Percentiles rank a stretch among this genome's conserved stretches.
phyloP scores from a whole-genome alignment of 2,329 filamentous ascomycete species.

The Ophiostoma populinum region DNA sequence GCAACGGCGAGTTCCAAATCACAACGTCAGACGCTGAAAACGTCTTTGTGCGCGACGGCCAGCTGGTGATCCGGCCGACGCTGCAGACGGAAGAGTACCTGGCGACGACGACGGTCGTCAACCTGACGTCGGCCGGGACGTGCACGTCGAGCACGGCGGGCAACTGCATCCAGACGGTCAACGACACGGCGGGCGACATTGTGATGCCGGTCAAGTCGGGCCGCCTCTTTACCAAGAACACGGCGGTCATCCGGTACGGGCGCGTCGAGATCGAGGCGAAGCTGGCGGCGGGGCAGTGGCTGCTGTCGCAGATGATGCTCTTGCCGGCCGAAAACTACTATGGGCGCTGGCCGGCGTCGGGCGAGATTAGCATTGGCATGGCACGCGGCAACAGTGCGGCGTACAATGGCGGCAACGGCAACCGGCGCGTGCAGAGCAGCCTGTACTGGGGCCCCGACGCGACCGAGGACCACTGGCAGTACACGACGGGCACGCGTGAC shows the following conservation, averaged over 20 bases:
- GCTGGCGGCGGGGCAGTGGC: slow-evolving; percentile 11
- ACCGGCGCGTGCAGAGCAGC: slow-evolving; percentile 5
- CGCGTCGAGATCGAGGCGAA: slow-evolving; percentile 9
- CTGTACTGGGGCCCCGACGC: slow-evolving; percentile 9
- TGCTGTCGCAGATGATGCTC: slow-evolving; percentile 9
- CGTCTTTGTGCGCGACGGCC: slow-evolving; percentile 8
- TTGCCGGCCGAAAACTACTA: slow-evolving; percentile 8
- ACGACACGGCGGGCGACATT: slow-evolving; percentile 6
- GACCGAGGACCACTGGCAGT: slow-evolving; percentile 7
- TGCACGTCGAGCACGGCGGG: slow-evolving; percentile 2
- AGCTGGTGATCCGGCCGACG: slow-evolving; percentile 8
- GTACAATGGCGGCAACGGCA: slow-evolving; percentile 5
- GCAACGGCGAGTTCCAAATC: slow-evolving; percentile 3
- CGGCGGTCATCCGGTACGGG: slow-evolving; percentile 8
- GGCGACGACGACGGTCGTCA: slow-evolving; percentile 9
- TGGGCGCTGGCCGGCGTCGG: slow-evolving; percentile 9
- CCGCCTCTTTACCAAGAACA: slow-evolving; percentile 9
- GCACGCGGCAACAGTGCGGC: slow-evolving; percentile 8
- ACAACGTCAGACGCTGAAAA: slow-evolving; percentile 8
- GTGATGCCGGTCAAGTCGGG: slow-evolving; percentile 8
- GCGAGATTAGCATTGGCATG: slow-evolving; percentile 9
- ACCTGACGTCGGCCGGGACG: slow-evolving; percentile 17
- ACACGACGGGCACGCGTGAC: slow-evolving; percentile 5
- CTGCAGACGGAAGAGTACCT: slow-evolving; percentile 5
- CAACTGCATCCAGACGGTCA: slow-evolving; percentile 4